Conservation (phyloP, 371 early-diverging fungal species). For the Mucor racemosus region DNA sequence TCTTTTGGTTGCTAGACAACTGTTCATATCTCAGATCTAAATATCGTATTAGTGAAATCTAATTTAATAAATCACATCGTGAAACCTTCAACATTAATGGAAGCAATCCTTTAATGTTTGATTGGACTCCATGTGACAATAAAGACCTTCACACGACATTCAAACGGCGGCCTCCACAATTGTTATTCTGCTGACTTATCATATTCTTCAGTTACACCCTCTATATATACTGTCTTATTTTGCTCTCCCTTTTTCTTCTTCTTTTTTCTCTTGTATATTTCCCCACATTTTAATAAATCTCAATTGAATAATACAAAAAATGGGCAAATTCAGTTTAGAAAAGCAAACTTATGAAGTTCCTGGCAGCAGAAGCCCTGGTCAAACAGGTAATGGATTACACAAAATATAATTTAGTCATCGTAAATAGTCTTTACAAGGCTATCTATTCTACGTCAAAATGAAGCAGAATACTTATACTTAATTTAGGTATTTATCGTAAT, state of each 20-base stretch:
- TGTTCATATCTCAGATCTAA: no score
- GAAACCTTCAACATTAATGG: background rate
- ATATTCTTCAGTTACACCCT: constrained; percentile 23
- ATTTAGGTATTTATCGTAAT: constrained; percentile 46
- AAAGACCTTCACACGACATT: constrained; percentile 17
- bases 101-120: background rate
- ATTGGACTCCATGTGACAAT: constrained; percentile 17
- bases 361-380: constrained; percentile 43
- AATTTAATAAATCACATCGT: no score
- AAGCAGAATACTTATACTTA: constrained; percentile 3
- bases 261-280: constrained; percentile 5
- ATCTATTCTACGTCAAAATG: constrained; percentile 10
- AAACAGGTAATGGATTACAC: constrained; percentile 42
- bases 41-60: no score
- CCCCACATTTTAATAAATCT: constrained; percentile 9
- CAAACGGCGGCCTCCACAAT: constrained; percentile 9
- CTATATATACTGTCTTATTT: constrained; percentile 10
- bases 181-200: constrained; percentile 32
- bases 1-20: no score
- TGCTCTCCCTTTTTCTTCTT: constrained; percentile 9
- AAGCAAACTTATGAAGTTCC: constrained; percentile 54
- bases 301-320: constrained; percentile 8
- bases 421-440: constrained; percentile 1
- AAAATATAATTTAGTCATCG: background rate
- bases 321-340: constrained; percentile 39